Conservation (phyloP, 2,329 filamentous ascomycete species). For the Teratosphaeriaceae sp. region DNA sequence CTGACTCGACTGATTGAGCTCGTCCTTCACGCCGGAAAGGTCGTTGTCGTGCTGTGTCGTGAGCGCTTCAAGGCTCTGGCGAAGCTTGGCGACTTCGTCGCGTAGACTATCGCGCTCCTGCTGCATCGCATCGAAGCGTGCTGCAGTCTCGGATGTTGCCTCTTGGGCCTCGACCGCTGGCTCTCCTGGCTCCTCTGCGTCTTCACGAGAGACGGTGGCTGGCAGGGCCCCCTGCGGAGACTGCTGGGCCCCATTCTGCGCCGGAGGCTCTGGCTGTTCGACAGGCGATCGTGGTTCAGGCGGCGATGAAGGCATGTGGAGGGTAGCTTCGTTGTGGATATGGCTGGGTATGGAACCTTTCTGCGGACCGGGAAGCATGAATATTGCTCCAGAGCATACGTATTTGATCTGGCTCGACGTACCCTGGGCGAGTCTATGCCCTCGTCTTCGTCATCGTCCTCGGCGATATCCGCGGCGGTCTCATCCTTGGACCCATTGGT, state of each 20-base stretch:
- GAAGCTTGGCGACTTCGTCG: slow-evolving; percentile 73
- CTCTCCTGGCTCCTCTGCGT: slow-evolving; percentile 7
- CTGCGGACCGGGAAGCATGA: slow-evolving; percentile 6
- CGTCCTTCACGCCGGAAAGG: slow-evolving; percentile 43
- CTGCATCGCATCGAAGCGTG: slow-evolving; percentile 66
- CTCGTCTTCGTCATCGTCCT: slow-evolving; percentile 36
- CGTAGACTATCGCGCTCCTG: slow-evolving; percentile 74
- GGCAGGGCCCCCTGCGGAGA: slow-evolving; percentile 9
- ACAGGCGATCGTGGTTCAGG: slow-evolving; percentile 14
- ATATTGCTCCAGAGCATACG: no score
- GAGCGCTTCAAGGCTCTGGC: slow-evolving; percentile 73
- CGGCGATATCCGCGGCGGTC: slow-evolving; percentile 32
- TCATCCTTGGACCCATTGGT: slow-evolving; percentile 29
- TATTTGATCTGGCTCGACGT: slow-evolving; percentile 8
- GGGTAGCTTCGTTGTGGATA: slow-evolving; percentile 15
- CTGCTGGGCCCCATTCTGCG: slow-evolving; percentile 21
- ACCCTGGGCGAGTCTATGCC: slow-evolving; percentile 19
- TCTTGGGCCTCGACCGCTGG: slow-evolving; percentile 1
- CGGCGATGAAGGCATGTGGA: slow-evolving; percentile 23
- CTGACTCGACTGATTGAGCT: slow-evolving; percentile 43
- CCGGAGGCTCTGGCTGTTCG: slow-evolving; percentile 12
- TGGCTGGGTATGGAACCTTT: slow-evolving; percentile 13
- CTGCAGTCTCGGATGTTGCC: slow-evolving; percentile 35
- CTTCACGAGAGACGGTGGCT: slow-evolving; percentile 5
- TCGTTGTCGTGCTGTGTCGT: slow-evolving; percentile 62